Evolutionary conservation across 2,329 filamentous ascomycete genomes (phyloP).

Genomic region (Verticillium albo-atrum): DNA sequence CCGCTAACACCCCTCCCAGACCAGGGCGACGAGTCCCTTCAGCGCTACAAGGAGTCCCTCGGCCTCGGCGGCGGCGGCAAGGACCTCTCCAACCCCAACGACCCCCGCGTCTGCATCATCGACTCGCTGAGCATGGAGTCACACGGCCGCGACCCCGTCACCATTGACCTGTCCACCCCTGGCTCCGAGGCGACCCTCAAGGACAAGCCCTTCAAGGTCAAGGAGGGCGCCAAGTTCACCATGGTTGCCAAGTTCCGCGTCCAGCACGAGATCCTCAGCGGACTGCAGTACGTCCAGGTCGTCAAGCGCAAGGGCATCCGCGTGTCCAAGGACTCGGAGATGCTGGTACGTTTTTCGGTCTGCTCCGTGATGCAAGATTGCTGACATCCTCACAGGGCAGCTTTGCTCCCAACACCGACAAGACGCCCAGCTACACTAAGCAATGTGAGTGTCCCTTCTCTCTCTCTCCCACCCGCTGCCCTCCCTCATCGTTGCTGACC

Average conservation of each 20-base stretch:
- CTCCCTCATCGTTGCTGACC: constrained; percentile 8
- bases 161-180: constrained; percentile 76
- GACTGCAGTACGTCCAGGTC: constrained; percentile 91
- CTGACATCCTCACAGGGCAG: constrained; percentile 60
- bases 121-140: constrained; percentile 84
- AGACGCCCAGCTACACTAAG: constrained; percentile 82
- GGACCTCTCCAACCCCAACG: constrained; percentile 69
- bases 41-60: constrained; percentile 96
- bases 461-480: not conserved
- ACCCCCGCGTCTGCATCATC: constrained; percentile 90
- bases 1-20: constrained; percentile 31
- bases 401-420: constrained; percentile 88
- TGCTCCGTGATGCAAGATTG: constrained; percentile 2
- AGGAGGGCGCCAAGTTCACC: constrained; percentile 89
- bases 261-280: constrained; percentile 92
- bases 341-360: constrained; percentile 66
- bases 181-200: constrained; percentile 76
- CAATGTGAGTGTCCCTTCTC: constrained; percentile 65
- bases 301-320: constrained; percentile 86
- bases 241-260: constrained; percentile 96
- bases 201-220: constrained; percentile 93
- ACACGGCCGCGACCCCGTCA: constrained; percentile 75
- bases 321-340: constrained; percentile 92
- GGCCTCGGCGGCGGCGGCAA: constrained; percentile 73
- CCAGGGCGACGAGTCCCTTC: constrained; percentile 82